A percentile compares a stretch with the other conserved stretches of the same genome.
Conservation (phyloP, 1,284 basidiomycete species). For the Trichosporon inkin region DNA sequence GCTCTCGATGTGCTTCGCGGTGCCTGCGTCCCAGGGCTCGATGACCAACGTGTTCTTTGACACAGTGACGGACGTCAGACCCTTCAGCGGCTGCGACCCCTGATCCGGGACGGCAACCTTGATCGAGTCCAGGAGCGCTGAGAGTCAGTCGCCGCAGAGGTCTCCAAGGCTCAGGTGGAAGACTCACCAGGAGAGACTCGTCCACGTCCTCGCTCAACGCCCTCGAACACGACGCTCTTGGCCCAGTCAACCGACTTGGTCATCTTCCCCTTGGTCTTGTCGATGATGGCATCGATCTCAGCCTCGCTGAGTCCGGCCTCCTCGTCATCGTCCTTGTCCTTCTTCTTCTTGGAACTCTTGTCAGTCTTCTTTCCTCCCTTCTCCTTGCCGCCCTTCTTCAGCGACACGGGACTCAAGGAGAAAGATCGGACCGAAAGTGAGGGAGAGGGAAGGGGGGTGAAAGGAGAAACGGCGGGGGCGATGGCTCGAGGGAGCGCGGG, state of each 20-base stretch:
- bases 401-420: constrained; percentile 20
- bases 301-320: neutral
- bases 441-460: neutral
- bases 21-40: constrained; percentile 44
- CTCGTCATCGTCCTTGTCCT: constrained; percentile 23
- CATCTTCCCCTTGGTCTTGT: constrained; percentile 12
- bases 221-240: constrained; percentile 41
- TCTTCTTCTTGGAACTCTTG: constrained; percentile 16
- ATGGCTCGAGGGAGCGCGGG: neutral
- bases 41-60: constrained; percentile 39
- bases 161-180: neutral
- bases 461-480: neutral
- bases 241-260: constrained; percentile 47
- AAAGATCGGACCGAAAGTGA: constrained; percentile 21
- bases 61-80: constrained; percentile 45
- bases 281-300: neutral
- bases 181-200: constrained; percentile 45
- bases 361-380: constrained; percentile 20
- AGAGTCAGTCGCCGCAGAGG: neutral
- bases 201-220: constrained; percentile 46
- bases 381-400: constrained; percentile 32
- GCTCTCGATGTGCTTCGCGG: constrained; percentile 44
- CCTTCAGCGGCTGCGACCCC: constrained; percentile 35
- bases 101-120: constrained; percentile 37
- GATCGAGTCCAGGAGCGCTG: constrained; percentile 47